Evolutionary conservation across 805 yeast genomes (phyloP).

Genomic region (Nakazawaea holstii): DNA sequence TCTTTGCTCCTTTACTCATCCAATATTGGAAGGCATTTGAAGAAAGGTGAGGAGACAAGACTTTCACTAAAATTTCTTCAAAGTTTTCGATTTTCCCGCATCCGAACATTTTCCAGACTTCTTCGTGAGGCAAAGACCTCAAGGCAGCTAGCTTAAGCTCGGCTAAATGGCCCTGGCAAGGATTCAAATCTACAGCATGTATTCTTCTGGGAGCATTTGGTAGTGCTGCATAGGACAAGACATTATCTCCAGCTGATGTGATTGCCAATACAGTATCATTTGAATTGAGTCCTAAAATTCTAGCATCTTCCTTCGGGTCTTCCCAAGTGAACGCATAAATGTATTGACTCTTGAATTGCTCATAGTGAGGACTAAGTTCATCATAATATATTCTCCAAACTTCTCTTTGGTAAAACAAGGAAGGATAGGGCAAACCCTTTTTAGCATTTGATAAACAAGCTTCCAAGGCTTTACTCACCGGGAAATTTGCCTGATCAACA

Average conservation of each 20-base stretch:
- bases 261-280: constrained; percentile 76
- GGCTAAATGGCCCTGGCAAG: constrained; percentile 73
- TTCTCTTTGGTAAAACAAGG: constrained; percentile 72
- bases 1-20: constrained; percentile 55
- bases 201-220: constrained; percentile 70
- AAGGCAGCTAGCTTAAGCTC: constrained; percentile 75
- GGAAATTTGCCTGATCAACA: constrained; percentile 23
- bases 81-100: constrained; percentile 59
- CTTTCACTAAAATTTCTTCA: constrained; percentile 42
- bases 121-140: constrained; percentile 47
- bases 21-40: constrained; percentile 81
- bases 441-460: constrained; percentile 61
- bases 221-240: constrained; percentile 66
- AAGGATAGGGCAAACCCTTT: constrained; percentile 72
- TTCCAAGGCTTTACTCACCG: constrained; percentile 67
- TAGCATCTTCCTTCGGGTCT: constrained; percentile 77
- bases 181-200: constrained; percentile 83
- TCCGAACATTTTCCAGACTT: constrained; percentile 75
- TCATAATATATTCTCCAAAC: constrained; percentile 79
- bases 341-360: constrained; percentile 72
- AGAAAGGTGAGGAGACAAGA: constrained; percentile 65
- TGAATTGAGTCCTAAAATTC: constrained; percentile 52
- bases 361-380: constrained; percentile 60
- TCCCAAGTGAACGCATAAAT: constrained; percentile 91
- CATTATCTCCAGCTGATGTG: constrained; percentile 83